Evolutionary conservation across 768 basidiomycete species (phyloP).

Genomic region (Amanita pallidorosea): DNA sequence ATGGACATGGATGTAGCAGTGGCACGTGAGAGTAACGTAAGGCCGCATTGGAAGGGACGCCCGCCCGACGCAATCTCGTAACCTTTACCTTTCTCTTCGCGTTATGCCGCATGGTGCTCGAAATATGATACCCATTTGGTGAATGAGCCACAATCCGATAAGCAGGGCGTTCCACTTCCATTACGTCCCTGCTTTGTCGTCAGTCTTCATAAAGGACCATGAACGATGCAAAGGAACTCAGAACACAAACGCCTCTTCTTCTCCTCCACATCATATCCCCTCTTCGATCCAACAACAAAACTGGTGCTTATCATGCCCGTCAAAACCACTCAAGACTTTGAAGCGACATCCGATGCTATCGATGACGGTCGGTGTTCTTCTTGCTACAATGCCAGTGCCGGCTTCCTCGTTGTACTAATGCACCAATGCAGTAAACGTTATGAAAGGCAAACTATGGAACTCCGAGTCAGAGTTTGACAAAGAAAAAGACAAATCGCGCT

Average conservation of each 20-base stretch:
- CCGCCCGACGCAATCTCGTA: not conserved
- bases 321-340: slow-evolving; percentile 24
- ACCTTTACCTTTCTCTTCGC: not conserved
- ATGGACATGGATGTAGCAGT: not conserved
- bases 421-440: slow-evolving; percentile 44
- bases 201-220: not conserved
- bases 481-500: slow-evolving; percentile 53
- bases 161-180: not conserved
- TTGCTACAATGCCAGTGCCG: not conserved
- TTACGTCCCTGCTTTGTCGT: slow-evolving; percentile 1
- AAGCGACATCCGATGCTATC: slow-evolving; percentile 35
- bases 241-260: not conserved
- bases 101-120: not conserved
- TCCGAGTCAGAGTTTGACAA: slow-evolving; percentile 47
- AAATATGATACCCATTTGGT: not conserved
- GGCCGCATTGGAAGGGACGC: not conserved
- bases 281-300: not conserved
- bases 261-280: not conserved
- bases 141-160: not conserved
- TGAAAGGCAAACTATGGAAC: slow-evolving; percentile 54
- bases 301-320: slow-evolving; percentile 14
- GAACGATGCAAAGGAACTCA: not conserved
- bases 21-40: not conserved
- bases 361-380: slow-evolving; percentile 27
- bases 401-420: not conserved